Conservation (phyloP, 2,329 filamentous ascomycete genomes). For the Nigrospora oryzae region DNA sequence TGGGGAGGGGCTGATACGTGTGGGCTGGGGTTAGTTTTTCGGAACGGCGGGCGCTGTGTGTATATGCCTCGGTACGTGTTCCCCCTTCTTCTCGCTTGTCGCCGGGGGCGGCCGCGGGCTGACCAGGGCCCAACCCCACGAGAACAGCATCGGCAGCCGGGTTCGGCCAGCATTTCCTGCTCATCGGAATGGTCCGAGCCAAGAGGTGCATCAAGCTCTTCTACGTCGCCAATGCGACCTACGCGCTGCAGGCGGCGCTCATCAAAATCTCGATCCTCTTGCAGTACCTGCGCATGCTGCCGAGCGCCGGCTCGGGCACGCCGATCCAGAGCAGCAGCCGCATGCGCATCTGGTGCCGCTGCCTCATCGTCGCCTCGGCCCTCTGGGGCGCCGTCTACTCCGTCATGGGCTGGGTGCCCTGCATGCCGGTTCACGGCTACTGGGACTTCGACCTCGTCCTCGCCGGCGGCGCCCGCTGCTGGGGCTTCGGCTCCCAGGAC, state of each 20-base stretch:
- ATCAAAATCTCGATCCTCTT: slow-evolving; percentile 26
- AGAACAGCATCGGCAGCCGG: too few species aligned
- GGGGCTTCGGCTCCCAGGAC: slow-evolving; percentile 20
- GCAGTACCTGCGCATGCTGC: slow-evolving; percentile 25
- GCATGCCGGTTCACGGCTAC: slow-evolving; percentile 20
- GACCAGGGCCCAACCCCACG: too few species aligned
- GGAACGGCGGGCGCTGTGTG: too few species aligned
- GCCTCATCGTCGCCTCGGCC: slow-evolving; percentile 13
- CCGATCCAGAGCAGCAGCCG: slow-evolving; percentile 4
- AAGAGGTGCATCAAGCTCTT: slow-evolving; percentile 13
- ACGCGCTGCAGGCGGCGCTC: slow-evolving; percentile 22
- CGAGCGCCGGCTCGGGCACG: slow-evolving; percentile 7
- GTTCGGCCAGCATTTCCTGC: too few species aligned
- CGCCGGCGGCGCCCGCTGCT: slow-evolving; percentile 10
- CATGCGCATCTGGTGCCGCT: background rate
- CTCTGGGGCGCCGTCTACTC: slow-evolving; percentile 21
- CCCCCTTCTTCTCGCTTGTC: too few species aligned
- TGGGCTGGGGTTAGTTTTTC: too few species aligned
- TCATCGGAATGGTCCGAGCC: too few species aligned
- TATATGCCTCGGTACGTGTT: too few species aligned
- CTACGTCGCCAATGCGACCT: slow-evolving; percentile 22
- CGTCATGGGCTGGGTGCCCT: slow-evolving; percentile 19
- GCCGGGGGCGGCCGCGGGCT: too few species aligned
- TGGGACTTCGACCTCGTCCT: slow-evolving; percentile 17
- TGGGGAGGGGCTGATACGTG: too few species aligned